Base-by-base conservation (phyloP, 371 early-diverging fungal genomes). In the Mucor racemosus region DNA sequence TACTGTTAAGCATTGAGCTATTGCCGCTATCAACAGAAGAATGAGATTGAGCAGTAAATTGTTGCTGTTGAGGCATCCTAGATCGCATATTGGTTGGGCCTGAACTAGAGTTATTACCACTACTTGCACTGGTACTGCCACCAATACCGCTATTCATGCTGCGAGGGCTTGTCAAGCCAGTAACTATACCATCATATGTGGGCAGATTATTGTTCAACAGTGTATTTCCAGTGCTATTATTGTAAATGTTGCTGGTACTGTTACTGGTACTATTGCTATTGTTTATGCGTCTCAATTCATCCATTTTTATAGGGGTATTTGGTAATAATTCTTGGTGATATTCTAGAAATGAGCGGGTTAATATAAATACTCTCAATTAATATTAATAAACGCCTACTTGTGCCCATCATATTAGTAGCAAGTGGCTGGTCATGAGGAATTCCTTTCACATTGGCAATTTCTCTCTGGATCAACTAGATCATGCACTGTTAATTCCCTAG, bases 381-480 rank as follows among this genome's bases (percentile, higher is more conserved):
- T 17, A 9, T 7, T 26, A 1, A 21, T 31, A 44, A 19, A 5
- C 33, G 40, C 63, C 65, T 67, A 75, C 73, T 72, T 53, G 67
- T 15, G 3, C 48, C 41, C 46, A 68, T 53, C 1, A 60, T 40
- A 55, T 76, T 73, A n/a, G 74, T 71, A 31, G 58, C 34, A 9
- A 78, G 36, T 10, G 81, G 77, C 31, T 75, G 65, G 35, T 65
- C 42, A 15, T 61, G 54, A n/a, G 76, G 71, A 15, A 84, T 48
- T 5, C 81, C 80, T 71, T 78, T 80, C 1, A 65, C 39, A 13
- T 68, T 75, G 0, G 82, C 77, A 17, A 84, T 76, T 60, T 82
- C 80, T 54, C 82, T 73, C 68, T 84, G 84, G 21, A 84, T 38
- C 15, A 77, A 33, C 80, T 77, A 77, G 60, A n/a, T 10, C 66